A percentile compares a stretch with the other conserved stretches of the same genome.
These are phyloP conservation scores for Dothideomycetidae sp. DNA, from an alignment of 2,329 filamentous ascomycete species.

Conservation along the genomic window DNA sequence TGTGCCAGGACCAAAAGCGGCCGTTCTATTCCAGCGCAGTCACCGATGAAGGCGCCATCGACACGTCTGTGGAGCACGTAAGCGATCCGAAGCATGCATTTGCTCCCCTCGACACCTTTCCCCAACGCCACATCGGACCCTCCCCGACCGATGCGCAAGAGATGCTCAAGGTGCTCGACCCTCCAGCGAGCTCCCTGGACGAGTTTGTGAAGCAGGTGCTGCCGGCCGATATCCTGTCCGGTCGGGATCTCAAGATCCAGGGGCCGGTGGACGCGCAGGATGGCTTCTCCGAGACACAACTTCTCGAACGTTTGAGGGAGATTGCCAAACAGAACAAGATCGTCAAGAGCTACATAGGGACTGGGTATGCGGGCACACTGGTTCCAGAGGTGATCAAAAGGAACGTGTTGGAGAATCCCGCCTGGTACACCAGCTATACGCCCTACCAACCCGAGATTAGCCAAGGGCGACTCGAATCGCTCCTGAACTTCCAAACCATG, in stretches of 20 bases:
- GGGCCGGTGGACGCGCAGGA: slow-evolving; percentile 27
- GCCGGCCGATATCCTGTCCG: slow-evolving; percentile 61
- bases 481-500: slow-evolving; percentile 92
- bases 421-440: slow-evolving; percentile 96
- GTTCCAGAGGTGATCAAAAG: slow-evolving; percentile 83
- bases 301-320: slow-evolving; percentile 38
- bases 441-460: slow-evolving; percentile 97
- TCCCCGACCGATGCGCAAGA: slow-evolving; percentile 51
- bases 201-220: slow-evolving; percentile 76
- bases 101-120: slow-evolving; percentile 49
- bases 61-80: slow-evolving; percentile 3
- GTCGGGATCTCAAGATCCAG: slow-evolving; percentile 46
- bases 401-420: slow-evolving; percentile 83
- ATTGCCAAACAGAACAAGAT: slow-evolving; percentile 49
- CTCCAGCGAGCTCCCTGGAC: slow-evolving; percentile 58
- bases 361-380: slow-evolving; percentile 76
- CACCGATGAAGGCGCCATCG: slow-evolving; percentile 3
- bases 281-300: slow-evolving; percentile 44
- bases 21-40: slow-evolving; percentile 11
- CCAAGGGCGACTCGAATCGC: slow-evolving; percentile 79
- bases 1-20: slow-evolving; percentile 3
- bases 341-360: slow-evolving; percentile 61
- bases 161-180: slow-evolving; percentile 71
- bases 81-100: slow-evolving; percentile 17
- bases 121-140: slow-evolving; percentile 76